Base-by-base conservation (phyloP, 305 asterid genomes). In the Striga hermonthica region DNA sequence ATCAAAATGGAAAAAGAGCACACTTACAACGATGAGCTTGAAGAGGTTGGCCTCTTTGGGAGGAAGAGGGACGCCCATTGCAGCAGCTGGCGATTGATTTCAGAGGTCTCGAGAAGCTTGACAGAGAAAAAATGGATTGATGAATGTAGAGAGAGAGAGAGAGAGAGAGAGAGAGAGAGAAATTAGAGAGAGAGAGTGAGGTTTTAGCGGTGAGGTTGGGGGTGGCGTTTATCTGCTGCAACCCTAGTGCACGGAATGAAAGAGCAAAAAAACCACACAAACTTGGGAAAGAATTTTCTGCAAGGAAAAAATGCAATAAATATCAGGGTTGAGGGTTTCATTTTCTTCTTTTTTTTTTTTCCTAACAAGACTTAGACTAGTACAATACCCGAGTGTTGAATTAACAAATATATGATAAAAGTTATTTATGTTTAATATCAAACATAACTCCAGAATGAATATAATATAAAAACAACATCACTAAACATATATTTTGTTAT, bases 31-130 rank as follows among this genome's bases (percentile, higher is more conserved):
- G 83, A 93, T 88, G 89, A 90, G 88, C 62, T 93, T 93, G 74
- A 90, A 93, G 81, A 93, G 97, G 86, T 93, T 93, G 68, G 96
- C 90, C 90, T 93, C 99, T 81, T 85, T 93, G 11, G 95, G 81
- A 80, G 97, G 99, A 76, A 93, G 97, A 62, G 96, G 78, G 69
- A 87, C 88, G 61, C 97, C 99, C 99, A 93, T 93, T 81, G 73
- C 61, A 60, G 73, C 28, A 16, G 22, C 44, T 22, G 31, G 31
- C 13, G 77, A 73, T 72, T 40, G 43, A 65, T 66, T 66, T 13
- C 9, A 49, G 44, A 55, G 58, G 71, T 68, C 62, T 39, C 67
- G 67, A 38, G 57, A 56, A 76, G 75, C 53, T 68, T 44, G 76
- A 45, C 40, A 68, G 69, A 47, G 64, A 64, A 34, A 57, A 62